Base-by-base conservation (phyloP, 768 basidiomycete species). In the Lyophyllum shimeji region DNA sequence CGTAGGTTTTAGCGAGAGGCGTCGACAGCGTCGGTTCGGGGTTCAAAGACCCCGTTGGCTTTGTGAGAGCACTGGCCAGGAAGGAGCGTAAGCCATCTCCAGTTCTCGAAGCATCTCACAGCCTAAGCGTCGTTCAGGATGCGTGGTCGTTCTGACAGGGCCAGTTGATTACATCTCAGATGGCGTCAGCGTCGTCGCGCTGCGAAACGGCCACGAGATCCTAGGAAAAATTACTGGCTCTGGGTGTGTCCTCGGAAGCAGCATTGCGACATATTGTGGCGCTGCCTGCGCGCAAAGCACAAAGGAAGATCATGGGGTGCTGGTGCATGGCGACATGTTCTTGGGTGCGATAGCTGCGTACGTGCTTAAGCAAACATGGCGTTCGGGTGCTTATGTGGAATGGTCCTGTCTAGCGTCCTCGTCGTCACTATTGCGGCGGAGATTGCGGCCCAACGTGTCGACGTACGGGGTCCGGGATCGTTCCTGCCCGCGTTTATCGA, bases 191-290 rank as follows among this genome's bases (percentile, higher is more conserved):
- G 86, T 93, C 5, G 76, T 91, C n/a, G 77, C 80, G 42, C 71
- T 93, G 7, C 72, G 76, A 3, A 97, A 97, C 63, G 95, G 95
- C 0, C 77, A 90, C 64, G 71, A 75, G 15, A 72, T 89, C 23
- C 82, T 97, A 7, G 87, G 85, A 0, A 76, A 81, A 52, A 93
- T 98, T 53, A 97, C 95, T 0, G 95, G 95, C 0, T 90, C 90
- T 23, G 95, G 95, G 3, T 98, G 95, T 65, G 84, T 95, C 68
- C 75, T 84, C 21, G 90, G 89, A 24, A 89, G 89, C 9, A 76
- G 81, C 27, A 81, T 96, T 46, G 89, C 93, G 0, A 82, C 87
- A 15, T 95, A 87, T 71, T 91, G 89, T 67, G 93, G 87, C 3
- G 84, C 86, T 11, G 75, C 80, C 52, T 55, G 65, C 18, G 65